These are phyloP conservation scores for Neurospora crassa DNA, from an alignment of 2,329 filamentous ascomycete species.

Conservation along the genomic window DNA sequence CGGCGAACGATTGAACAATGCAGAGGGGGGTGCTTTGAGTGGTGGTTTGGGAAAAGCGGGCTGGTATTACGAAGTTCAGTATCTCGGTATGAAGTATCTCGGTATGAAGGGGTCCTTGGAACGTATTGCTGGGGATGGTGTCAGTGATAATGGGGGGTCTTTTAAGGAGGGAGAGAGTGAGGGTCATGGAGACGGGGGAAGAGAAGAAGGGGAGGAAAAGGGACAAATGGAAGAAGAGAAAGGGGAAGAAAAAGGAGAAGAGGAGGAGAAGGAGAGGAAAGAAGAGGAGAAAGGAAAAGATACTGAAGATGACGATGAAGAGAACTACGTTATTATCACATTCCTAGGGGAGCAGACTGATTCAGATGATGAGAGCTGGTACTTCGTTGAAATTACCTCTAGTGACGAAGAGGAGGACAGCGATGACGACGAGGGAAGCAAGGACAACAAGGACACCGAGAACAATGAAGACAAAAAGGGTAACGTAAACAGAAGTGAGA, in stretches of 20 bases:
- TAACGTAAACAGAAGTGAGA: background rate
- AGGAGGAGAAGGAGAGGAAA: background rate
- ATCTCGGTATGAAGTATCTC: background rate
- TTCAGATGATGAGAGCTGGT: background rate
- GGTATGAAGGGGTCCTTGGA: background rate
- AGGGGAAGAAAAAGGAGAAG: background rate
- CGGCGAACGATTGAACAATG: background rate
- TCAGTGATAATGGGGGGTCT: constrained; percentile 35
- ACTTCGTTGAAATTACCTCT: background rate
- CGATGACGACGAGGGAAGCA: background rate
- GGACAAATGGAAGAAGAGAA: background rate
- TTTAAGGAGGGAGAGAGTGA: background rate
- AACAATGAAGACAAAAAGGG: background rate
- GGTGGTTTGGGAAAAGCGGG: background rate
- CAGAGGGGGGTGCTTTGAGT: background rate
- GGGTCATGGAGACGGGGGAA: background rate
- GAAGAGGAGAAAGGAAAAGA: background rate
- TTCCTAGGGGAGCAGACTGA: background rate
- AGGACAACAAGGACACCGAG: too few relatives aligned
- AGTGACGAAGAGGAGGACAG: background rate
- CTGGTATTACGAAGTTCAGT: background rate
- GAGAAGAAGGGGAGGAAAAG: background rate
- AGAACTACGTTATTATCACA: constrained; percentile 5
- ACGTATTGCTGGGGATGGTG: constrained; percentile 26
- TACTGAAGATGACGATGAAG: constrained; percentile 8